phyloP scores from a whole-genome alignment of 257 asterid species.

The Ilex asprella region DNA sequence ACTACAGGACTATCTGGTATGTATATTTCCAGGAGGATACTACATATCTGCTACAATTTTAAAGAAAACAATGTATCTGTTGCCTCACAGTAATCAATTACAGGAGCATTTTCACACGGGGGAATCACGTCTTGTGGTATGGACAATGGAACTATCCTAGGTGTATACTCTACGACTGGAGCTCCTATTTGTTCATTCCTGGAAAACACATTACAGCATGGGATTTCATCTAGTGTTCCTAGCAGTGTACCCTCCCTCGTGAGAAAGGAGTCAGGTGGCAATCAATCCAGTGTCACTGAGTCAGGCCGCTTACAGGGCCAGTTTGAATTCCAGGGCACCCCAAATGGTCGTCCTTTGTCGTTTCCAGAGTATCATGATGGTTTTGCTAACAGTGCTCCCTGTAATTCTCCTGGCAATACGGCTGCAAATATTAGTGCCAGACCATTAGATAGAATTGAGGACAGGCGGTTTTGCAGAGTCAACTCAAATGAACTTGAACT shows the following conservation, averaged over 20 bases:
- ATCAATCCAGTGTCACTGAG: conserved; percentile 44
- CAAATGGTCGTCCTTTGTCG: conserved; percentile 69
- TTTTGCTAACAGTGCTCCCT: conserved; percentile 48
- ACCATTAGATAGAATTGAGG: conserved; percentile 48
- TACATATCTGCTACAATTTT: conserved; percentile 15
- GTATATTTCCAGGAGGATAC: conserved; percentile 9
- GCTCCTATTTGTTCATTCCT: conserved; percentile 36
- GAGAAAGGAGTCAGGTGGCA: conserved; percentile 50
- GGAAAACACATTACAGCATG: conserved; percentile 51
- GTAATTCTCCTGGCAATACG: conserved; percentile 60
- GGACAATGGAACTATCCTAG: conserved; percentile 43
- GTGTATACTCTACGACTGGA: conserved; percentile 46
- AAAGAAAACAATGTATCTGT: conserved; percentile 14
- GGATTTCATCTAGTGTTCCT: conserved; percentile 60
- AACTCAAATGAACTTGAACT: conserved; percentile 56
- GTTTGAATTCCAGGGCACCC: conserved; percentile 46
- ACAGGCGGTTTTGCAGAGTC: conserved; percentile 56
- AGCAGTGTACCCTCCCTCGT: conserved; percentile 48
- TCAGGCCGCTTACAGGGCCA: conserved; percentile 48
- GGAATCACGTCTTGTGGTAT: conserved; percentile 27
- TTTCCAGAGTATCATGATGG: conserved; percentile 78
- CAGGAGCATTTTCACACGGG: conserved; percentile 58
- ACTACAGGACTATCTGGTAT: conserved; percentile 75
- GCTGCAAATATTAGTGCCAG: conserved; percentile 51
- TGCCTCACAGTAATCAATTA: conserved; percentile 11